A percentile compares a stretch with the other conserved stretches of the same genome.
These are phyloP conservation scores for Aspergillus fumigatus DNA, from an alignment of 2,329 filamentous ascomycete genomes.

Conservation along the genomic window DNA sequence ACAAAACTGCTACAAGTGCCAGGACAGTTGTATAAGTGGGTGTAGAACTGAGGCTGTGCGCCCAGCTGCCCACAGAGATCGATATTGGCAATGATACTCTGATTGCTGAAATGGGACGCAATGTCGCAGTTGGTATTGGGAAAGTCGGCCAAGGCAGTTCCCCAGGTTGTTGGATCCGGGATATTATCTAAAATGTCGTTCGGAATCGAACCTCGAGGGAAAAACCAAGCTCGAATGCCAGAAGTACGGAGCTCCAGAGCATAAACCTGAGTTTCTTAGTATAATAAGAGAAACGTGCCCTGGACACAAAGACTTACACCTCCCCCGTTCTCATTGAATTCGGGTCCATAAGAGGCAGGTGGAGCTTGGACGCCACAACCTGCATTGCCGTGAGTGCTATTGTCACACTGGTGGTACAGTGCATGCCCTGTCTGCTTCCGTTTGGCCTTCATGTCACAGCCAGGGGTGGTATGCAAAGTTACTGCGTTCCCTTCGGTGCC, in stretches of 20 bases:
- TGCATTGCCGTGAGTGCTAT: conserved; percentile 48
- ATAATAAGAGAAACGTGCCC: not conserved
- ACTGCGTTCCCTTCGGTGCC: conserved; percentile 54
- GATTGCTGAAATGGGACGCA: conserved; percentile 56
- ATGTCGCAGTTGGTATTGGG: conserved; percentile 60
- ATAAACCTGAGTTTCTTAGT: conserved; percentile 39
- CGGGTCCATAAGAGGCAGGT: conserved; percentile 46
- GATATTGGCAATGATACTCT: conserved; percentile 64
- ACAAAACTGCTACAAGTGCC: conserved; percentile 56
- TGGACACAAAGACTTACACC: conserved; percentile 36
- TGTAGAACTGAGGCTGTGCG: conserved; percentile 30
- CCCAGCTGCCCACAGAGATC: conserved; percentile 59
- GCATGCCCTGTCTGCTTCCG: conserved; percentile 50
- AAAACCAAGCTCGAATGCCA: conserved; percentile 63
- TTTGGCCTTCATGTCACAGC: conserved; percentile 50
- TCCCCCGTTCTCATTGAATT: conserved; percentile 52
- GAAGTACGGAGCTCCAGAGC: conserved; percentile 58
- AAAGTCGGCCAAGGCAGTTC: conserved; percentile 60
- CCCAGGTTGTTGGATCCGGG: conserved; percentile 61
- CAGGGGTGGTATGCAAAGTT: conserved; percentile 56
- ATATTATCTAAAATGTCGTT: conserved; percentile 46
- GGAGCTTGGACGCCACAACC: conserved; percentile 53
- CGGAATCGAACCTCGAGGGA: conserved; percentile 47
- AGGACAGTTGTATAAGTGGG: conserved; percentile 38
- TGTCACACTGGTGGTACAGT: conserved; percentile 47